Base-by-base conservation (phyloP, 139 green algal species). In the Coelastrella sp. region DNA sequence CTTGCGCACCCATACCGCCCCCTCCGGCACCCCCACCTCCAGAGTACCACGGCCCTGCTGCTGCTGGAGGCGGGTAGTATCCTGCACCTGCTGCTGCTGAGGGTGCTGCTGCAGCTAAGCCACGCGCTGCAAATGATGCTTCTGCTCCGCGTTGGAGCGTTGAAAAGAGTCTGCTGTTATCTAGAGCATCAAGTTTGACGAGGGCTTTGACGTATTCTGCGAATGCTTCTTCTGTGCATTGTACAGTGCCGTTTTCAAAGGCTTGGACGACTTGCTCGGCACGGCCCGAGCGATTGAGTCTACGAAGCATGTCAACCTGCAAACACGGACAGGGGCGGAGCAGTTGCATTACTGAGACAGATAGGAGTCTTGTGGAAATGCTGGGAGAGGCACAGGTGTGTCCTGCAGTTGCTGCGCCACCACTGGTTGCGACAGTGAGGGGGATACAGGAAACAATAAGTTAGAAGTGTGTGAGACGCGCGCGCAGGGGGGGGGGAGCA, bases 141-240 rank as follows among this genome's bases (percentile, higher is more conserved):
- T 94, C 89, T 47, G 76, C 65, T 17, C 90, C 76, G 4, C 84
- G 74, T 60, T 89, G 74, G 23, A 90, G 90, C 19, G 85, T 92
- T 22, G 66, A 80, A 3, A 87, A 80, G 54, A 99, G 86, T 0
- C 95, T 81, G 64, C 87, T 92, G 76, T 91, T 95, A 91, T 99
- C 97, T 20, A 99, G 92, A 10, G 95, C 90, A 90, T 99, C 95
- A 7, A 97, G 90, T 11, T 92, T 91, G 14, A 96, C 95, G 17
- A 99, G 94, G 0, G 97, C 97, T 17, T 96, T 96, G 4, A 99
- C 94, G 80, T 99, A 99, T 91, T 99, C 97, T 5, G 92, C 93
- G 56, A 99, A 91, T 4, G 94, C 89, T 5, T 88, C 94, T 86
- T 96, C 94, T 23, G 71, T 94, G 82, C 19, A 80, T 6, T 89